A percentile compares a stretch with the other conserved stretches of the same genome.
Evolutionary conservation across 2,329 filamentous ascomycete genomes (phyloP).

Genomic region (Leptodontidium sp.): DNA sequence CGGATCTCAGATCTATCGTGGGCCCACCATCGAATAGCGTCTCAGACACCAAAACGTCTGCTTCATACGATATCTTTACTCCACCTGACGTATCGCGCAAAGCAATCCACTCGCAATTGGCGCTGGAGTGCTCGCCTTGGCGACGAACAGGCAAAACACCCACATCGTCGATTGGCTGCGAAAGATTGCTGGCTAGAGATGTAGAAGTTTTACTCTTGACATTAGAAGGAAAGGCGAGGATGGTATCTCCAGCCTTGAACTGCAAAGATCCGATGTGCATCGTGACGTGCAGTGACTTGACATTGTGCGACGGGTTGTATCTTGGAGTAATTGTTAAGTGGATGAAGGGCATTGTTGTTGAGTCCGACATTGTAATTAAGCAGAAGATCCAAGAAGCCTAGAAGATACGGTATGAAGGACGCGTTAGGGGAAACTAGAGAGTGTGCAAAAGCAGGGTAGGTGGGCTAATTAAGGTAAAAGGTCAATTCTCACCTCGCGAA

Average conservation of each 20-base stretch:
- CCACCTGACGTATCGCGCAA: background rate
- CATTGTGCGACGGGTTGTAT: background rate
- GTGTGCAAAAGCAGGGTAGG: background rate
- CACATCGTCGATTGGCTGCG: background rate
- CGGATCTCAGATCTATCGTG: conserved; percentile 15
- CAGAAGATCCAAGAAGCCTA: too few species aligned
- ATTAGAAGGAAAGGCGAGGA: background rate
- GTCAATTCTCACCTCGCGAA: background rate
- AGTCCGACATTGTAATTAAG: background rate
- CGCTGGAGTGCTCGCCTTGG: background rate
- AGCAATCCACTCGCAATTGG: background rate
- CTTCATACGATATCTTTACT: background rate
- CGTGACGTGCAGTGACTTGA: background rate
- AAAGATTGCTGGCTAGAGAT: background rate
- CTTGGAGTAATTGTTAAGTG: background rate
- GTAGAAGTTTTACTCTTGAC: background rate
- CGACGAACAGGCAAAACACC: background rate
- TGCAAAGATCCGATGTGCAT: background rate
- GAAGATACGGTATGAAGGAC: too few species aligned
- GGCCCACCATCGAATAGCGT: too few species aligned
- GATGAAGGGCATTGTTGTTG: background rate
- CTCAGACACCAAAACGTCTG: too few species aligned
- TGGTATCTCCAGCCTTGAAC: background rate
- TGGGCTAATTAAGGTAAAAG: background rate
- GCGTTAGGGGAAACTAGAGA: too few species aligned